Evolutionary conservation across 352 stramenopile species (phyloP), one percentile per base, ranked within the genome.

Genomic region (Globisporangium parvum): DNA sequence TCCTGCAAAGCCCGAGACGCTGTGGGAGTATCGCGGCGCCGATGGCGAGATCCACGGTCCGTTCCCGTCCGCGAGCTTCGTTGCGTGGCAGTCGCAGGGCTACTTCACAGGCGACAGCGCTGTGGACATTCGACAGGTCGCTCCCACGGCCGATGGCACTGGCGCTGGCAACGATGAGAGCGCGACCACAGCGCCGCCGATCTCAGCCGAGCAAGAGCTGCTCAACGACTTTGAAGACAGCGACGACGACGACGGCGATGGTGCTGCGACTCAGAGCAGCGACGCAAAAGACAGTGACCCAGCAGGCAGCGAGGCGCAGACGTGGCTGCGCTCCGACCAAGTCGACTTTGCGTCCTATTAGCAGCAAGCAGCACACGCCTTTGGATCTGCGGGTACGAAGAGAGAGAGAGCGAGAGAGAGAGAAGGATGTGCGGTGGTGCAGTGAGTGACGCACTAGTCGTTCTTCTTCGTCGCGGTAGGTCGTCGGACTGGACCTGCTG

Each of bases 151-250:
- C 17, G 18, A 50, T 37, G 67, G 10, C 35, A 57, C 14, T 28
- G 26, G 26, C 26, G 6, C 26, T 31, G 26, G 6, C 26, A 31
- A 2, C 28, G 55, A 12, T 2, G 24, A 4, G 47, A 48, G 49
- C 68, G n/a, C n/a, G n/a, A n/a, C n/a, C n/a, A n/a, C 73, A 21
- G 24, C 64, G n/a, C 55, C 55, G 17, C 68, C 71, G 41, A 51
- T 89, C 20, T 90, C 84, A 18, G 81, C 77, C 9, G 81, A 88
- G 50, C 70, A 92, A 53, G 84, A 94, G 31, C 65, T 94, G 55
- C 64, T 91, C 53, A 85, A 94, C 51, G 84, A 94, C 71, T 94
- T 94, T 64, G 80, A 90, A 50, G 79, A 93, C 61, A 88, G 77
- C 41, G 80, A 89, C 9, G 75, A 85, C 3, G 80, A 91, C 18